A percentile compares a stretch with the other conserved stretches of the same genome.
Evolutionary conservation across 768 basidiomycete genomes (phyloP).

Genomic region (Mycena vulgaris): DNA sequence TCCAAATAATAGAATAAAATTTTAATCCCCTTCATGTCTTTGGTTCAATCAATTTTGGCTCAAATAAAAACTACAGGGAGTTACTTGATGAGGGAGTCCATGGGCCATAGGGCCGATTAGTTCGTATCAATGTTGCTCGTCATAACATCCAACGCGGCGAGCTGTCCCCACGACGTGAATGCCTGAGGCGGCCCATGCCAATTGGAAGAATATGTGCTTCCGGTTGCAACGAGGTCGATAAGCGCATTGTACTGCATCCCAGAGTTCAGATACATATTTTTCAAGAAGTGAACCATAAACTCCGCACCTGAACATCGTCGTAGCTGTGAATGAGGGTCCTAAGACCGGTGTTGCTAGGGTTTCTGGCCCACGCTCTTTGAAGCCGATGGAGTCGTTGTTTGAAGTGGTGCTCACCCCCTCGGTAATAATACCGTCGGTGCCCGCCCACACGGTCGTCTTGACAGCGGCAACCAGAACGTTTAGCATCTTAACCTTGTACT

Average conservation of each 20-base stretch:
- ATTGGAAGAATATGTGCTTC: conserved; percentile 59
- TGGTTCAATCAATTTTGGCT: too few relatives aligned
- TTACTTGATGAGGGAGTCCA: too few relatives aligned
- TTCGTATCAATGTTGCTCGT: conserved; percentile 56
- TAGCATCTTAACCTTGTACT: conserved; percentile 50
- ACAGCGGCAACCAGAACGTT: conserved; percentile 57
- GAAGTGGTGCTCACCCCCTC: conserved; percentile 59
- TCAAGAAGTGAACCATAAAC: too few relatives aligned
- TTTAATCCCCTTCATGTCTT: too few relatives aligned
- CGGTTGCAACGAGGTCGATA: conserved; percentile 62
- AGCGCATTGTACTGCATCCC: conserved; percentile 69
- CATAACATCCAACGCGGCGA: conserved; percentile 63
- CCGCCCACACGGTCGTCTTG: conserved; percentile 64
- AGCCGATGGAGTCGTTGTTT: conserved; percentile 66
- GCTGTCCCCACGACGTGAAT: conserved; percentile 67
- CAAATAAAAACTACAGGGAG: too few relatives aligned
- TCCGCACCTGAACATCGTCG: conserved; percentile 63
- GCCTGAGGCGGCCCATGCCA: conserved; percentile 63
- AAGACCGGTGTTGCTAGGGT: conserved; percentile 53
- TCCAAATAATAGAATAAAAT: too few relatives aligned
- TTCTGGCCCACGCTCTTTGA: conserved; percentile 65
- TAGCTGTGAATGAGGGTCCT: conserved; percentile 63
- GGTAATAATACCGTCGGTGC: conserved; percentile 63
- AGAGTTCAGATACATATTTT: too few relatives aligned
- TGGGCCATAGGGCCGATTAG: too few relatives aligned